A percentile compares a stretch with the other conserved stretches of the same genome.
phyloP scores from a whole-genome alignment of 805 yeast genomes.

The Isabelozyma pseudorhagii region DNA sequence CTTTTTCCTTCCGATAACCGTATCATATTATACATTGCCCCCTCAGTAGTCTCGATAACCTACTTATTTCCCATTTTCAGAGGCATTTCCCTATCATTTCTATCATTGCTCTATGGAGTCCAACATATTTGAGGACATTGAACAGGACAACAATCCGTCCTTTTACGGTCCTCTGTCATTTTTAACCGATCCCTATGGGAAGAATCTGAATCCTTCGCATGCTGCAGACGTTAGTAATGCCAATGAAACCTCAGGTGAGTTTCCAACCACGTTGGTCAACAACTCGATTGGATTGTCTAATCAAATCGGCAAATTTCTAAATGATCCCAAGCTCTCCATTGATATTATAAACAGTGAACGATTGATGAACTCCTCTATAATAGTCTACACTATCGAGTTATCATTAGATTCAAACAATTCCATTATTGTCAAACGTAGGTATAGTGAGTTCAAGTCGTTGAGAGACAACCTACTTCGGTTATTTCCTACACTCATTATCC shows the following conservation, averaged over 20 bases:
- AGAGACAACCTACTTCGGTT: constrained; percentile 34
- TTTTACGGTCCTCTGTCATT: constrained; percentile 34
- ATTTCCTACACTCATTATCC: constrained; percentile 39
- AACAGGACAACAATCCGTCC: constrained; percentile 45
- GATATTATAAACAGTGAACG: constrained; percentile 34
- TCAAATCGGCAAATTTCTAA: constrained; percentile 24
- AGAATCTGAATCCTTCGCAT: background rate
- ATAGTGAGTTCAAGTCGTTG: constrained; percentile 42
- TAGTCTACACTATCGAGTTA: constrained; percentile 36
- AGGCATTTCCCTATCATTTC: too few relatives aligned
- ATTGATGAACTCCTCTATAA: constrained; percentile 30
- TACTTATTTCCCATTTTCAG: too few relatives aligned
- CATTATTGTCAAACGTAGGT: constrained; percentile 38
- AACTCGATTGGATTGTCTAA: constrained; percentile 29
- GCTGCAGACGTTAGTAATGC: background rate
- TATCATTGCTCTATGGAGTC: constrained; percentile 3
- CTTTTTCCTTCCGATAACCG: too few relatives aligned
- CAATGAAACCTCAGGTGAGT: background rate
- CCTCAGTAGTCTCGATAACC: too few relatives aligned
- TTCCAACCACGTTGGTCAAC: constrained; percentile 15
- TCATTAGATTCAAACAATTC: constrained; percentile 10
- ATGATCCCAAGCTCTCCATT: constrained; percentile 22
- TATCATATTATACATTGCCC: too few relatives aligned
- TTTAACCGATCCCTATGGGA: constrained; percentile 23
- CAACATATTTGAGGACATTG: constrained; percentile 34